A percentile compares a stretch with the other conserved stretches of the same genome.
phyloP scores from a whole-genome alignment of 2,329 filamentous ascomycete species.

The Trichoderma sp. region DNA sequence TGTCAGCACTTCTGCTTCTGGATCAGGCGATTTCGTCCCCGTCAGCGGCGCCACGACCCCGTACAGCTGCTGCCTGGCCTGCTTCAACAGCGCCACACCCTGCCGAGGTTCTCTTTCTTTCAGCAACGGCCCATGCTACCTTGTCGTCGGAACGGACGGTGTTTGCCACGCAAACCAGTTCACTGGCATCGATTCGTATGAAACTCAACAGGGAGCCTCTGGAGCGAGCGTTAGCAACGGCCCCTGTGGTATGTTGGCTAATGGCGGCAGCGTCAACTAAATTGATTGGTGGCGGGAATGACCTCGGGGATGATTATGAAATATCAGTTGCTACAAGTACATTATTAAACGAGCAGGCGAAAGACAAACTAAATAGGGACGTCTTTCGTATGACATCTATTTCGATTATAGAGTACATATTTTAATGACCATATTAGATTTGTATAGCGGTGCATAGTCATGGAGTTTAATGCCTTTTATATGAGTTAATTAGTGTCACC shows the following conservation, averaged over 20 bases:
- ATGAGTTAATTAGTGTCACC: background rate
- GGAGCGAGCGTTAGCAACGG: background rate
- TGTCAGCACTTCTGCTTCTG: background rate
- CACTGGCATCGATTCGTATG: background rate
- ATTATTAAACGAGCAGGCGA: background rate
- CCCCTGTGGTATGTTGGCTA: slow-evolving; percentile 4
- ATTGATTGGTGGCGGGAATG: background rate
- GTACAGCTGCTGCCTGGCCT: background rate
- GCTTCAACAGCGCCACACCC: background rate
- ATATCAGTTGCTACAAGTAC: background rate
- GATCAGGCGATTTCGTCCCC: background rate
- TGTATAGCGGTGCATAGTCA: background rate
- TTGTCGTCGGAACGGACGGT: background rate
- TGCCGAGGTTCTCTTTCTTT: background rate
- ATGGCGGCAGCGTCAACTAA: background rate
- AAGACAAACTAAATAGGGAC: background rate
- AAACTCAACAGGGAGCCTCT: background rate
- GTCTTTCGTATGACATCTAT: background rate
- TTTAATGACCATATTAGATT: background rate
- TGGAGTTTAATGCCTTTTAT: background rate
- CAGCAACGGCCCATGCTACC: slow-evolving; percentile 27
- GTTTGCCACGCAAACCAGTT: slow-evolving; percentile 12
- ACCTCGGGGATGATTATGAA: no score
- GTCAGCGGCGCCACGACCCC: background rate
- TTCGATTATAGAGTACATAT: background rate